phyloP scores from a whole-genome alignment of 2,329 filamentous ascomycete species.

The Ceratocystis colombiana region DNA sequence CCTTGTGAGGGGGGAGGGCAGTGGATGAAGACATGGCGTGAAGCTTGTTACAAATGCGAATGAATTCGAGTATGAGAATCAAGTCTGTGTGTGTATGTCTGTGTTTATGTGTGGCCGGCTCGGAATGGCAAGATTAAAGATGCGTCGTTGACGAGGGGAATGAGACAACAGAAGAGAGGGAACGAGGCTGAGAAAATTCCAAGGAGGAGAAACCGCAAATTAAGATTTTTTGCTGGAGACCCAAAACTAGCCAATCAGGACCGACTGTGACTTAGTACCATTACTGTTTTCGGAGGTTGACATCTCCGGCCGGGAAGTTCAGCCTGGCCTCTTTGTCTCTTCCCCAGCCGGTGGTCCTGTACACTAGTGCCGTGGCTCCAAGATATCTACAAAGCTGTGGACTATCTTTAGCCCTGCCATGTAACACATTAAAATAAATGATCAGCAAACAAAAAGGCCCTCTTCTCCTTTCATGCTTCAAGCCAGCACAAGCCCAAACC shows the following conservation, averaged over 20 bases:
- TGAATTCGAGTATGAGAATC: not conserved
- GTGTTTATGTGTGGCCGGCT: not conserved
- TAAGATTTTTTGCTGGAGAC: not conserved
- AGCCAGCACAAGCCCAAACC: not conserved
- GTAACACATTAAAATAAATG: not conserved
- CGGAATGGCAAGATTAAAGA: not conserved
- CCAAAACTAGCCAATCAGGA: not conserved
- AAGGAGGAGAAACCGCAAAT: too few species aligned
- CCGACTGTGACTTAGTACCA: not conserved
- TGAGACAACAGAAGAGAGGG: not conserved
- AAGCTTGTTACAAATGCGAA: slow-evolving; percentile 16
- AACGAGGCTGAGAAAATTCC: not conserved
- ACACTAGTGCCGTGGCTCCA: not conserved
- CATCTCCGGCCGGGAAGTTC: not conserved
- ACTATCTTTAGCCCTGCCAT: not conserved
- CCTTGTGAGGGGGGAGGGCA: slow-evolving; percentile 54
- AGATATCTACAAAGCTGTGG: not conserved
- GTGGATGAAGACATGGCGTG: slow-evolving; percentile 28
- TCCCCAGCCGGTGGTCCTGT: too few species aligned
- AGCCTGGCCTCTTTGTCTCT: not conserved
- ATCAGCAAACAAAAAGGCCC: too few species aligned
- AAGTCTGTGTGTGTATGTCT: not conserved
- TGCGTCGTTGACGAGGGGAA: not conserved
- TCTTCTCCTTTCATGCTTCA: too few species aligned
- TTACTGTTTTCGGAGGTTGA: not conserved